Evolutionary conservation across 2,329 filamentous ascomycete genomes (phyloP).

Genomic region (Venturia aucupariae): DNA sequence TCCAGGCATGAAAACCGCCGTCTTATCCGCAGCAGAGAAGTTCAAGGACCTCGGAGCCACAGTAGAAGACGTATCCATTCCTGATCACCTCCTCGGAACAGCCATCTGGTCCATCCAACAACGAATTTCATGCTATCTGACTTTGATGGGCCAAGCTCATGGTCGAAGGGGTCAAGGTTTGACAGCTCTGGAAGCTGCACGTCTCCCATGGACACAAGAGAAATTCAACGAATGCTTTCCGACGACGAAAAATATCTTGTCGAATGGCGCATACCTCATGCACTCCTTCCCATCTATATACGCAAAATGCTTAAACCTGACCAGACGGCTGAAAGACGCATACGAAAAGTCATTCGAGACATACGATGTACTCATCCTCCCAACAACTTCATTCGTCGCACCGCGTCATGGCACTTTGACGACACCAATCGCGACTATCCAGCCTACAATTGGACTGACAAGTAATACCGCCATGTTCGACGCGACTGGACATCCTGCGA

Average conservation of each 20-base stretch:
- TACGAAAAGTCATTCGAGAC: constrained; percentile 29
- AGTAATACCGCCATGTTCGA: constrained; percentile 25
- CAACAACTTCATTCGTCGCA: constrained; percentile 23
- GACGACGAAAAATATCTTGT: constrained; percentile 41
- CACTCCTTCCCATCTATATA: constrained; percentile 30
- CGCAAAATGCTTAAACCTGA: constrained; percentile 33
- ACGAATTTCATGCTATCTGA: constrained; percentile 22
- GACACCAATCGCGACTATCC: constrained; percentile 22
- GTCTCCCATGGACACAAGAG: constrained; percentile 40
- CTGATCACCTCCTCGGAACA: constrained; percentile 32
- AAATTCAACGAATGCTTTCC: constrained; percentile 39
- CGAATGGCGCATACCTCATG: constrained; percentile 33
- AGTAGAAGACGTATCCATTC: constrained; percentile 39
- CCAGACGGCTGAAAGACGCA: constrained; percentile 28
- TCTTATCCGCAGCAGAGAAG: constrained; percentile 32
- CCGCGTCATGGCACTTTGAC: constrained; percentile 19
- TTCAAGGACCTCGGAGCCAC: constrained; percentile 39
- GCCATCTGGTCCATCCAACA: constrained; percentile 37
- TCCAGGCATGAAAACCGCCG: constrained; percentile 30
- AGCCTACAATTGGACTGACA: constrained; percentile 23
- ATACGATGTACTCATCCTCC: constrained; percentile 35
- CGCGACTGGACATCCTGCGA: constrained; percentile 25
- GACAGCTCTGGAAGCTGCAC: constrained; percentile 40
- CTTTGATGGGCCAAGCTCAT: constrained; percentile 33
- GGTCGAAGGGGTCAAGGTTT: constrained; percentile 35